Conservation (phyloP, 2,329 filamentous ascomycete species). For the Alternaria postmessia region DNA sequence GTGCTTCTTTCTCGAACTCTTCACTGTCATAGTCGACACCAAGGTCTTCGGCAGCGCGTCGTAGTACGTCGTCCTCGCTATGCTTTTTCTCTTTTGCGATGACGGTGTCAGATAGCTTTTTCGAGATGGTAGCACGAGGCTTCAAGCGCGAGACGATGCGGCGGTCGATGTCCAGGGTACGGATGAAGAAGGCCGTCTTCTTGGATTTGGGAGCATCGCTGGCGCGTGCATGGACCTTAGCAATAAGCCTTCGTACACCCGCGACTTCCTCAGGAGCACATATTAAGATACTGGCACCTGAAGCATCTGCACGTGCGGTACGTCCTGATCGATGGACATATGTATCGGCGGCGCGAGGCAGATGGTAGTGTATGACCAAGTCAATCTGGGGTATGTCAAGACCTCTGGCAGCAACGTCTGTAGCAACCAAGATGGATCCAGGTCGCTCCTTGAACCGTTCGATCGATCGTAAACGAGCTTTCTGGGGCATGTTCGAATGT, state of each 20-base stretch:
- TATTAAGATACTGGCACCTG: slow-evolving; percentile 84
- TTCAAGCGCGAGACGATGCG: slow-evolving; percentile 79
- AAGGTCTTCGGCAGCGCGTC: slow-evolving; percentile 85
- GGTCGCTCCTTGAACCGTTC: slow-evolving; percentile 80
- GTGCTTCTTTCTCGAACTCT: slow-evolving; percentile 71
- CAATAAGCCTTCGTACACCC: slow-evolving; percentile 81
- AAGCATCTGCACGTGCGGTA: slow-evolving; percentile 82
- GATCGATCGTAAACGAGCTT: slow-evolving; percentile 89
- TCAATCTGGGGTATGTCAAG: slow-evolving; percentile 92
- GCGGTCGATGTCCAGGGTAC: slow-evolving; percentile 83
- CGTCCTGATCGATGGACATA: slow-evolving; percentile 97
- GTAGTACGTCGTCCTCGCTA: slow-evolving; percentile 85
- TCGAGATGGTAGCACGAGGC: slow-evolving; percentile 80
- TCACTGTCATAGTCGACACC: slow-evolving; percentile 94
- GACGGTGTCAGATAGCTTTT: slow-evolving; percentile 81
- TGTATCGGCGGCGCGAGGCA: slow-evolving; percentile 87
- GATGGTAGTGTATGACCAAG: slow-evolving; percentile 92
- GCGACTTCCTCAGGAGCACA: slow-evolving; percentile 91
- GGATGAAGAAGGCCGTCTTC: slow-evolving; percentile 71
- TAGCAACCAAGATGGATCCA: slow-evolving; percentile 81
- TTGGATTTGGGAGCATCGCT: slow-evolving; percentile 59
- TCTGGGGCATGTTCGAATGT: slow-evolving; percentile 95
- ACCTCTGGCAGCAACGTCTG: slow-evolving; percentile 91
- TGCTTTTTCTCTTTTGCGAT: slow-evolving; percentile 88
- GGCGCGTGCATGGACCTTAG: slow-evolving; percentile 79